Evolutionary conservation across 2,329 filamentous ascomycete genomes (phyloP).

Genomic region (Dactylonectria estremocensis): DNA sequence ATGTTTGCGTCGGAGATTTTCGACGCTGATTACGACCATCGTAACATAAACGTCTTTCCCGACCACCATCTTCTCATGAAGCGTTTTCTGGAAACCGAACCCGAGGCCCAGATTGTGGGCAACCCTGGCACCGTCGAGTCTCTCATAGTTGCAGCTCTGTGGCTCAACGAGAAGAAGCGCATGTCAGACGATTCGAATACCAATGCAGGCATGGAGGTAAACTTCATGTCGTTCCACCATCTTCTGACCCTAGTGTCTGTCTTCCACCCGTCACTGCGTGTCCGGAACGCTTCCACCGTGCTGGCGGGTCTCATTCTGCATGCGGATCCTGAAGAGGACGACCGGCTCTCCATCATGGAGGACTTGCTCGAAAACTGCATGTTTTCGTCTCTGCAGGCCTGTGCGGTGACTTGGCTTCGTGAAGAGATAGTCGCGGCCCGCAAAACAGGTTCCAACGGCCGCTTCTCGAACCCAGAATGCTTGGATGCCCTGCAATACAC

Average conservation of each 20-base stretch:
- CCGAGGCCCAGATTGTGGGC: conserved; percentile 63
- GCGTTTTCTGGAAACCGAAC: conserved; percentile 67
- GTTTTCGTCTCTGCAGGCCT: conserved; percentile 74
- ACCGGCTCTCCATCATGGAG: conserved; percentile 73
- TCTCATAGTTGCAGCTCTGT: conserved; percentile 72
- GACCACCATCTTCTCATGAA: conserved; percentile 70
- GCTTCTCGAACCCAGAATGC: conserved; percentile 68
- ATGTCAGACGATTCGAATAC: conserved; percentile 52
- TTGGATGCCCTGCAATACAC: conserved; percentile 74
- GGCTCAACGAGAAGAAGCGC: conserved; percentile 67
- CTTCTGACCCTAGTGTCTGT: conserved; percentile 70
- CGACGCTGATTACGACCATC: conserved; percentile 67
- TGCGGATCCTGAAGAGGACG: conserved; percentile 71
- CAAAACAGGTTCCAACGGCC: conserved; percentile 50
- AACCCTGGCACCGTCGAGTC: conserved; percentile 72
- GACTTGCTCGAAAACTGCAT: conserved; percentile 77
- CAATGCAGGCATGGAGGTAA: conserved; percentile 53
- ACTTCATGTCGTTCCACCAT: conserved; percentile 75
- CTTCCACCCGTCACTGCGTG: conserved; percentile 69
- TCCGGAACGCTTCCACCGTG: conserved; percentile 68
- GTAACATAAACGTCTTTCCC: conserved; percentile 72
- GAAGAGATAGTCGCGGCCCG: conserved; percentile 71
- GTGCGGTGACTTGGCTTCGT: conserved; percentile 74
- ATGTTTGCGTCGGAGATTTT: conserved; percentile 75
- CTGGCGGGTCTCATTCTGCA: conserved; percentile 71